phyloP scores from a whole-genome alignment of 768 basidiomycete species.

The Mycena polygramma region DNA sequence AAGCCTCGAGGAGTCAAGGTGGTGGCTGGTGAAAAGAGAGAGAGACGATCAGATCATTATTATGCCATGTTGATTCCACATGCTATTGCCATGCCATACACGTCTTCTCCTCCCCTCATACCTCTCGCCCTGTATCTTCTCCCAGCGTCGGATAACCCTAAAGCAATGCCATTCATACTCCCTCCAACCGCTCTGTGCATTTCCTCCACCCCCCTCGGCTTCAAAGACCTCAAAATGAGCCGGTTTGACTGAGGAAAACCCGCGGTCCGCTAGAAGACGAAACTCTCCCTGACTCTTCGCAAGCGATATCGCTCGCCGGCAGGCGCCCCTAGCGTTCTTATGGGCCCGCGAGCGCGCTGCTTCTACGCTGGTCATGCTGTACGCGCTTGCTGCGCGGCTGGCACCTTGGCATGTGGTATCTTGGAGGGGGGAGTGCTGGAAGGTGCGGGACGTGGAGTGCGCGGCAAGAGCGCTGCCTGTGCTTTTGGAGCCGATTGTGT shows the following conservation, averaged over 20 bases:
- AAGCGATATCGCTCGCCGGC: constrained; percentile 77
- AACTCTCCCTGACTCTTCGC: constrained; percentile 76
- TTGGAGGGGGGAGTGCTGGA: constrained; percentile 47
- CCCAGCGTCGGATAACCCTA: too few species aligned
- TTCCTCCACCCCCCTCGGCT: background rate
- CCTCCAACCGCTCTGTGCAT: constrained; percentile 1
- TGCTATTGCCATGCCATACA: too few species aligned
- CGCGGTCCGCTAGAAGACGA: constrained; percentile 68
- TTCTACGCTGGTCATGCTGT: constrained; percentile 83
- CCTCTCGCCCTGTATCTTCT: too few species aligned
- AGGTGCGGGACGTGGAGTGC: constrained; percentile 54
- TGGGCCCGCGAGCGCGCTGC: constrained; percentile 85
- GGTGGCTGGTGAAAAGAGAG: too few species aligned
- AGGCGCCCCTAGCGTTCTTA: constrained; percentile 83
- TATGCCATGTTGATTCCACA: too few species aligned
- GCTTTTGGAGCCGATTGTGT: constrained; percentile 84
- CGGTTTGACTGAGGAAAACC: constrained; percentile 16
- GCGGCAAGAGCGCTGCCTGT: constrained; percentile 69
- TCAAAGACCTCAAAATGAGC: background rate
- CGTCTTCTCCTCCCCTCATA: too few species aligned
- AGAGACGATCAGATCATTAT: too few species aligned
- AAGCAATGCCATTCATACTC: too few species aligned
- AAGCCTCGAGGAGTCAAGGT: too few species aligned
- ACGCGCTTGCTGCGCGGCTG: constrained; percentile 81
- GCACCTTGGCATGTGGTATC: constrained; percentile 82